phyloP scores from a whole-genome alignment of 2,329 filamentous ascomycete genomes.

The Penicillium thymicola region DNA sequence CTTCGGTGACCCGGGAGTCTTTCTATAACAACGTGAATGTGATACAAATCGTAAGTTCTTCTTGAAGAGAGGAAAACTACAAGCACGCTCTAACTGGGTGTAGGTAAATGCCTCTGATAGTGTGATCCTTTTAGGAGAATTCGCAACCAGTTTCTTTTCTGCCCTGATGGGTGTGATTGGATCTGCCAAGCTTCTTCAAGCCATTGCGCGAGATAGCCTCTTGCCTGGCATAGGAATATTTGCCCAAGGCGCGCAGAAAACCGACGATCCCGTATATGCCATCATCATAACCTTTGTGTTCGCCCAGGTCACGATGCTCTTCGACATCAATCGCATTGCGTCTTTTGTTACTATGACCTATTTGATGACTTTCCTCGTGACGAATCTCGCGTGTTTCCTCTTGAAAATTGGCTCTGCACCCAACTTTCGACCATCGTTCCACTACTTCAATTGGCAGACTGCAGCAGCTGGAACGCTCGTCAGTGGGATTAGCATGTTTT shows the following conservation, averaged over 20 bases:
- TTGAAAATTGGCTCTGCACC: constrained; percentile 83
- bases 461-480: constrained; percentile 71
- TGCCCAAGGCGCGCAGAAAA: constrained; percentile 66
- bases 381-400: constrained; percentile 81
- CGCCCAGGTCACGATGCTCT: constrained; percentile 75
- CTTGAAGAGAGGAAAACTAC: not conserved
- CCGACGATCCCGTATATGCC: constrained; percentile 72
- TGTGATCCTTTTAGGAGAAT: constrained; percentile 75
- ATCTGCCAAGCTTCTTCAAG: constrained; percentile 79
- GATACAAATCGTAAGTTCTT: constrained; percentile 61
- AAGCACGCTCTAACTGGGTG: constrained; percentile 6
- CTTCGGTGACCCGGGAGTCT: constrained; percentile 69
- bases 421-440: constrained; percentile 84
- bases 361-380: constrained; percentile 87
- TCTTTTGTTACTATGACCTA: constrained; percentile 90
- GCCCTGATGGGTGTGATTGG: constrained; percentile 84
- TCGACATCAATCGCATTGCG: constrained; percentile 82
- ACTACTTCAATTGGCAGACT: constrained; percentile 84
- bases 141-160: constrained; percentile 79
- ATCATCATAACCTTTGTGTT: constrained; percentile 72
- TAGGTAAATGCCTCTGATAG: constrained; percentile 70
- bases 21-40: constrained; percentile 74
- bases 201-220: constrained; percentile 73
- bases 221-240: constrained; percentile 74
- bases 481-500: constrained; percentile 81